phyloP scores from a whole-genome alignment of 805 yeast species.

The Wickerhamiella domercqiae region DNA sequence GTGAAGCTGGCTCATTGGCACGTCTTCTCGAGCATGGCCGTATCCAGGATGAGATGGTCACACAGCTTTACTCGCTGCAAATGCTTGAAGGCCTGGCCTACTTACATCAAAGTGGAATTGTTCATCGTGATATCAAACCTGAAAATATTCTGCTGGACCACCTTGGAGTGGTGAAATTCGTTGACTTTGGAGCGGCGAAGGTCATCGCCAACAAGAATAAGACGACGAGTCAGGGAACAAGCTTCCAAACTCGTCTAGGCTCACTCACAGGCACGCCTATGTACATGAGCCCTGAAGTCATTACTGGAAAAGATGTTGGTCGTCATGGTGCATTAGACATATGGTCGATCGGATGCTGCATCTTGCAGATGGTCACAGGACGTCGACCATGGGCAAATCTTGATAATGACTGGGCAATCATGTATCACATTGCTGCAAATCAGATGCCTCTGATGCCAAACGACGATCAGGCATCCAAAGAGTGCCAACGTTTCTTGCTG shows the following conservation, averaged over 20 bases:
- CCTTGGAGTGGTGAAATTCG: constrained; percentile 85
- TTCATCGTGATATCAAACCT: constrained; percentile 95
- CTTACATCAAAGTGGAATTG: constrained; percentile 83
- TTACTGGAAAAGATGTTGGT: constrained; percentile 47
- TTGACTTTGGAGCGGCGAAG: constrained; percentile 96
- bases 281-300: constrained; percentile 98
- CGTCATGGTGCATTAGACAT: constrained; percentile 62
- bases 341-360: constrained; percentile 96
- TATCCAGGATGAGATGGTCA: constrained; percentile 86
- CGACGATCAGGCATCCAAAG: constrained; percentile 57
- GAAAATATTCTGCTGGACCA: constrained; percentile 83
- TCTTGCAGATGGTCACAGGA: constrained; percentile 93
- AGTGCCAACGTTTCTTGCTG: constrained; percentile 55
- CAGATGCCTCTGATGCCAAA: constrained; percentile 77
- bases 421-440: constrained; percentile 96
- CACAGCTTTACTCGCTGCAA: constrained; percentile 79
- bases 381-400: constrained; percentile 90
- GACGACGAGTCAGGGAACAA: constrained; percentile 20
- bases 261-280: constrained; percentile 84
- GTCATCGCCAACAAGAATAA: constrained; percentile 34
- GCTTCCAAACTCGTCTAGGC: constrained; percentile 14
- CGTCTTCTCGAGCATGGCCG: constrained; percentile 77
- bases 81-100: constrained; percentile 92
- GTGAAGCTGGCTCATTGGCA: constrained; percentile 89
- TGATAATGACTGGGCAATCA: constrained; percentile 95